Conservation (phyloP, 2,329 filamentous ascomycete genomes). For the Nigrograna mackinnonii region DNA sequence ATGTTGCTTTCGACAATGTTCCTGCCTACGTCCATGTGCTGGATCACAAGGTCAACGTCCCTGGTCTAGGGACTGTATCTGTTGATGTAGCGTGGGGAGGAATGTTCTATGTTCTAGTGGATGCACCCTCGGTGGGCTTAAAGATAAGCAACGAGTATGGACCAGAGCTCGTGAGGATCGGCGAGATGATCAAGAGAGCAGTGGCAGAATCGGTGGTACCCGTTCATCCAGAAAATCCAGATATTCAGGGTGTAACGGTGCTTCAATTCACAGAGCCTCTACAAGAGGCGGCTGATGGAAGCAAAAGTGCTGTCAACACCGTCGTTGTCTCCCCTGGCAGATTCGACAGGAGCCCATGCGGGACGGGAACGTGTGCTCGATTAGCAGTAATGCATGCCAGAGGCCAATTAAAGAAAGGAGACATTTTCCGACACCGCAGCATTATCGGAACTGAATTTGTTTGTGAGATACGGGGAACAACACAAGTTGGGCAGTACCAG, state of each 20-base stretch:
- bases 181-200: not conserved
- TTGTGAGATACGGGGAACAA: constrained; percentile 40
- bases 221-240: constrained; percentile 1
- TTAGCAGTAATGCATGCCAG: constrained; percentile 49
- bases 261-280: not conserved
- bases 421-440: constrained; percentile 45
- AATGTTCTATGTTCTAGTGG: constrained; percentile 50
- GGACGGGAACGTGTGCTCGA: constrained; percentile 50
- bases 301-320: constrained; percentile 42
- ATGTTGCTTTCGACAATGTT: constrained; percentile 51
- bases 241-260: not conserved
- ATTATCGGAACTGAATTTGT: constrained; percentile 50
- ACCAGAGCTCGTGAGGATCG: not conserved
- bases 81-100: constrained; percentile 54
- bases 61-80: constrained; percentile 42
- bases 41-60: constrained; percentile 45
- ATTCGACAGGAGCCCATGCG: constrained; percentile 53
- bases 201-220: not conserved
- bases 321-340: constrained; percentile 51
- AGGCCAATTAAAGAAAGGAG: constrained; percentile 40
- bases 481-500: constrained; percentile 43
- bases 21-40: constrained; percentile 48
- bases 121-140: constrained; percentile 14
- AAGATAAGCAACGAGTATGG: not conserved
- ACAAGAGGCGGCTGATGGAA: constrained; percentile 1